Conservation (phyloP, 1,284 basidiomycete species). For the Exsudoporus floridanus region DNA sequence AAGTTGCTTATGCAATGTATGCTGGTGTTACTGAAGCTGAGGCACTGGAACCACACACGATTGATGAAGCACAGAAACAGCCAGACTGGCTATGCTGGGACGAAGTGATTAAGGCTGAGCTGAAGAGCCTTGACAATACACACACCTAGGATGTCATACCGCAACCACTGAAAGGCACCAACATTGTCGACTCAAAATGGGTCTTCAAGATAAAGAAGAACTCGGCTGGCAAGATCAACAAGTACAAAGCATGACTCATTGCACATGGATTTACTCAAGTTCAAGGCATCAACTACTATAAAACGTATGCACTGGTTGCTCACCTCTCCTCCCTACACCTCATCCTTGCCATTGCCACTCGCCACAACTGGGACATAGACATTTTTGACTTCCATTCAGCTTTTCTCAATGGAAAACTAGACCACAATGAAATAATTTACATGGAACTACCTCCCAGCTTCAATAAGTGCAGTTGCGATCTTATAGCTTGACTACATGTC, state of each 20-base stretch:
- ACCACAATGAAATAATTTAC: too few species aligned
- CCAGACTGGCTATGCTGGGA: neutral
- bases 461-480: too few species aligned
- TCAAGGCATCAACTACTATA: neutral
- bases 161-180: neutral
- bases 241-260: neutral
- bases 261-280: neutral
- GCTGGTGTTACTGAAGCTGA: neutral
- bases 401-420: too few species aligned
- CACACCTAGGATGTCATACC: neutral
- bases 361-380: neutral
- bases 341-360: neutral
- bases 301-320: neutral
- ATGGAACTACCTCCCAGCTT: too few species aligned
- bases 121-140: neutral
- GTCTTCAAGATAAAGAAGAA: slow-evolving; percentile 6
- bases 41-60: neutral
- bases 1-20: neutral
- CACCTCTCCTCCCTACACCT: neutral
- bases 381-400: neutral
- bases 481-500: too few species aligned
- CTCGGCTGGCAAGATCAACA: neutral
- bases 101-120: neutral
- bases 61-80: neutral
- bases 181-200: neutral